Conservation (phyloP, 306 rosid species). For the Cotoneaster glaucophyllus region DNA sequence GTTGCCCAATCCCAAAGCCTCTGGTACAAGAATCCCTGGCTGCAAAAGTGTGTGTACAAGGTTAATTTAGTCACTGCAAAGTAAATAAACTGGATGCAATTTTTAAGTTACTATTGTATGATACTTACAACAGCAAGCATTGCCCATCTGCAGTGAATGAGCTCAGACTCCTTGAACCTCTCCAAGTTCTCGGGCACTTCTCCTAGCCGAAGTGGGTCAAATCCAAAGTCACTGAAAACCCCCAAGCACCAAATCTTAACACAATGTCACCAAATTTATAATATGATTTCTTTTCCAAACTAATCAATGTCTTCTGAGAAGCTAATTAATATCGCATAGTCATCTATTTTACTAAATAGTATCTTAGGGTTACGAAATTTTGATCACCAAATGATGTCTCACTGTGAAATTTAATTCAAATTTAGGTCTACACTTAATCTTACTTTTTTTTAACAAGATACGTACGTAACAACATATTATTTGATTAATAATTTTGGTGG, state of each 20-base stretch:
- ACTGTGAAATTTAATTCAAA: neutral
- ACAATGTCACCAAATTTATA: neutral
- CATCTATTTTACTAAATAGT: neutral
- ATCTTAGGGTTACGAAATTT: neutral
- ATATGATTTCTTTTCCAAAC: neutral
- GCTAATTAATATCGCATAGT: too few species aligned
- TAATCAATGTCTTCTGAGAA: neutral
- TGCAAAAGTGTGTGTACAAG: slow-evolving; percentile 19
- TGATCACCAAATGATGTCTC: neutral
- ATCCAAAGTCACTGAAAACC: slow-evolving; percentile 20
- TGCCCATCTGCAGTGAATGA: slow-evolving; percentile 99
- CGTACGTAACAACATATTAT: neutral
- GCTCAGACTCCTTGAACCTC: slow-evolving; percentile 96
- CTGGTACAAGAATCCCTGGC: slow-evolving; percentile 98
- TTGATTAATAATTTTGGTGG: neutral
- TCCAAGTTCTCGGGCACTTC: slow-evolving; percentile 95
- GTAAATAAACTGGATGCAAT: neutral
- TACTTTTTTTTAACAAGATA: neutral
- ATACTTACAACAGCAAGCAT: slow-evolving; percentile 97
- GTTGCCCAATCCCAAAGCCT: slow-evolving; percentile 91
- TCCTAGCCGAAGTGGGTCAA: slow-evolving; percentile 65
- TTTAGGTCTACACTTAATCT: neutral
- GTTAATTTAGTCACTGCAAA: neutral
- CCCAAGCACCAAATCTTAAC: neutral
- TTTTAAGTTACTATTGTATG: neutral